These are phyloP conservation scores for Paecilomyces sp. DNA, from an alignment of 2,329 filamentous ascomycete species.

Conservation along the genomic window DNA sequence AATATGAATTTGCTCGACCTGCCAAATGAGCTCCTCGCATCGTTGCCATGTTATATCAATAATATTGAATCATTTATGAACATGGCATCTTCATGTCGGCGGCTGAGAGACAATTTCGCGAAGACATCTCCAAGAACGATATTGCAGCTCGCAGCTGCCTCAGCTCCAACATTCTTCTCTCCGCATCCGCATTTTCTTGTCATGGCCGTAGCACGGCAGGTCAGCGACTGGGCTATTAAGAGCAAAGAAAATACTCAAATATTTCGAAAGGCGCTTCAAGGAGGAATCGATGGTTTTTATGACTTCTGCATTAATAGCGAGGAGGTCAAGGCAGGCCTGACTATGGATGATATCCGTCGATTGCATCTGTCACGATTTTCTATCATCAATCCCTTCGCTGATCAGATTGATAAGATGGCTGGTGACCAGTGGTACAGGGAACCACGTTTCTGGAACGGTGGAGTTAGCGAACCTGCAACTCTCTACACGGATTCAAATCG, in stretches of 20 bases:
- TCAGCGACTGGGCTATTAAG: slow-evolving; percentile 26
- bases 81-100: slow-evolving; percentile 19
- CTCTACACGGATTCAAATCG: slow-evolving; percentile 14
- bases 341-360: slow-evolving; percentile 22
- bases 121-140: slow-evolving; percentile 15
- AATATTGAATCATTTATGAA: slow-evolving; percentile 28
- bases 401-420: slow-evolving; percentile 26
- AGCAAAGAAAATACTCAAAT: slow-evolving; percentile 1
- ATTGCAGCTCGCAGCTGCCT: slow-evolving; percentile 23
- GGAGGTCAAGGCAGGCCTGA: slow-evolving; percentile 16
- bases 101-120: slow-evolving; percentile 14
- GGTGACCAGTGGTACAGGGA: slow-evolving; percentile 20
- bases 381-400: slow-evolving; percentile 23
- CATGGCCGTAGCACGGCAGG: slow-evolving; percentile 22
- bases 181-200: slow-evolving; percentile 30
- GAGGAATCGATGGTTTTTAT: slow-evolving; percentile 24
- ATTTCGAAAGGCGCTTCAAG: slow-evolving; percentile 13
- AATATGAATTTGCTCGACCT: background rate
- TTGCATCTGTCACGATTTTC: slow-evolving; percentile 19
- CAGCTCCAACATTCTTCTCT: slow-evolving; percentile 27
- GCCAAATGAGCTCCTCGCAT: background rate
- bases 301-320: slow-evolving; percentile 18
- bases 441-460: slow-evolving; percentile 22
- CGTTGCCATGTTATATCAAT: background rate
- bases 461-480: slow-evolving; percentile 21